A percentile compares a stretch with the other conserved stretches of the same genome.
Evolutionary conservation across 164 flowering plant species (phyloP).

Genomic region (Kalanchoe fedtschenkoi): DNA sequence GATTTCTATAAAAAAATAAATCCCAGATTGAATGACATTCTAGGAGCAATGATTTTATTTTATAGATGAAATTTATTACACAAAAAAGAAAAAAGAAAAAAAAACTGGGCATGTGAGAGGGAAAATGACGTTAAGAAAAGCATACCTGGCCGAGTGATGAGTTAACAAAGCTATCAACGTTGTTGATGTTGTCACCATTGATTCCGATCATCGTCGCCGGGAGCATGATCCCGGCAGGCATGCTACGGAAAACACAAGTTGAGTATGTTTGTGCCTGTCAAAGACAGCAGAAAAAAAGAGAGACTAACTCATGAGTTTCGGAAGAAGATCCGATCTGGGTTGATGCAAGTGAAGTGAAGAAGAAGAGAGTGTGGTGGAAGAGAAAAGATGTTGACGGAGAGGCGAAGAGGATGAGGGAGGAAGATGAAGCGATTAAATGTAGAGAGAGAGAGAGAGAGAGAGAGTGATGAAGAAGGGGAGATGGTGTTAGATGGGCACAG

Average conservation of each 20-base stretch:
- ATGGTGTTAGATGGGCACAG: constrained; percentile 5
- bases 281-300: neutral
- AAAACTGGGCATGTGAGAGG: neutral
- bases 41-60: too few relatives aligned
- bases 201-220: constrained; percentile 5
- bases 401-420: neutral
- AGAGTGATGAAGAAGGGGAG: neutral
- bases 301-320: neutral
- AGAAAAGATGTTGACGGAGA: constrained; percentile 1
- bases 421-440: constrained; percentile 3
- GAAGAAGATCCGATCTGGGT: neutral
- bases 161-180: constrained; percentile 1
- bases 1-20: too few relatives aligned
- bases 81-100: neutral
- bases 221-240: neutral
- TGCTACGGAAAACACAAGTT: neutral
- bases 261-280: neutral
- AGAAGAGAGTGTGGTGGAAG: neutral
- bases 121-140: too few relatives aligned
- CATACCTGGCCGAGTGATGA: constrained; percentile 1
- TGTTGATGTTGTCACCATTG: constrained; percentile 1
- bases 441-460: neutral
- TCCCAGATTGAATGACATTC: too few relatives aligned
- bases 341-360: neutral
- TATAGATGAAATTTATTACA: too few relatives aligned